Base-by-base conservation (phyloP, 2,329 filamentous ascomycete genomes). In the Sporothrix variecibatus region DNA sequence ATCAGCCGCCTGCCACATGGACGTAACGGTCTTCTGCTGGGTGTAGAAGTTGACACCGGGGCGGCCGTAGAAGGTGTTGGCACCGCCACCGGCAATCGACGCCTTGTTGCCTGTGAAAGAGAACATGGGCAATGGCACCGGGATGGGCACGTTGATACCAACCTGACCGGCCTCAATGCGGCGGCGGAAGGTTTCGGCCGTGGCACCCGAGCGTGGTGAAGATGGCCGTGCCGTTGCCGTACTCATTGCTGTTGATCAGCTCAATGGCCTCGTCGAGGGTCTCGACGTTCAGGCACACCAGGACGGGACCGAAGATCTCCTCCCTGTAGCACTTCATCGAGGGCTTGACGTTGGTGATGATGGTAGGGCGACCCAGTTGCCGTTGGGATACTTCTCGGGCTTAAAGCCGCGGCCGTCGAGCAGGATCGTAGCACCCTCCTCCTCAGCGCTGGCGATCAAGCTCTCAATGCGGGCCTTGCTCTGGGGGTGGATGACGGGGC, bases 21-120 rank as follows among this genome's bases (percentile, higher is more conserved):
- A 92, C 72, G 96, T 99, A 68, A 99, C 96, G 2, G 96, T 99
- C 93, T 99, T 98, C 81, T 93, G 89, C 85, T 98, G 96, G 2
- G 96, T 99, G 84, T 97, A 98, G 82, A 99, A 99, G 81, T 93
- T 91, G 81, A 99, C 84, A 31, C 95, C 96, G 0, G 94, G 94
- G 83, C 93, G 93, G 78, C 96, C 96, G 84, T 99, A 99, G 82
- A 99, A 98, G 20, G 94, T 97, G 85, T 90, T 97, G 51, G 93
- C 93, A 75, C 96, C 95, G 71, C 95, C 95, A 72, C 95, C 96
- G 0, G 96, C 96, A 74, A 98, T 87, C 80, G 91, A 94, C 88
- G 93, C 95, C 91, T 99, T 95, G 86, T 92, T 92, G 62, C 90
- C 91, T 38, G 90, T 92, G 82, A 93, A 92, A 73, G 88, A 90